phyloP scores from a whole-genome alignment of 2,329 filamentous ascomycete genomes.

The Cytospora piceicola region DNA sequence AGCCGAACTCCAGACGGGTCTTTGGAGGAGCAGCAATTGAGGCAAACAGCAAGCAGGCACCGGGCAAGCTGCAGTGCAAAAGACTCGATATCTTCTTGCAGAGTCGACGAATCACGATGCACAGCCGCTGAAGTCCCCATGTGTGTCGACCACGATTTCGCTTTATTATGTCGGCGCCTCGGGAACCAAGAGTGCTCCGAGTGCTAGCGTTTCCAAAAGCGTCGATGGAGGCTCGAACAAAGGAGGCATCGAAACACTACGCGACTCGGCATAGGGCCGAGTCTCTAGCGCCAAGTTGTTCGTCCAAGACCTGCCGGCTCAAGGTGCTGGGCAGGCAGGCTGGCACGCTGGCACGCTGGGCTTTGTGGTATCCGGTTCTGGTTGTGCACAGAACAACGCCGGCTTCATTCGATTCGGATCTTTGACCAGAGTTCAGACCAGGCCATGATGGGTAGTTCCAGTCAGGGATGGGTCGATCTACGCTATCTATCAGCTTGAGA shows the following conservation, averaged over 20 bases:
- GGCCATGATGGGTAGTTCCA: conserved; percentile 16
- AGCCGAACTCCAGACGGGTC: conserved; percentile 28
- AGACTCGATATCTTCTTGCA: neutral
- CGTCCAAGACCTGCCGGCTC: conserved; percentile 10
- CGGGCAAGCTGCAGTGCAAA: neutral
- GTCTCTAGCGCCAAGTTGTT: conserved; percentile 18
- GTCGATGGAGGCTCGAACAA: conserved; percentile 3
- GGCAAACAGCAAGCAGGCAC: conserved; percentile 15
- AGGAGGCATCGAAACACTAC: conserved; percentile 23
- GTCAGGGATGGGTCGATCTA: conserved; percentile 28
- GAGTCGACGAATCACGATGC: neutral
- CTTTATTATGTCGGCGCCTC: neutral
- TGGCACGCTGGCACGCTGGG: too few species aligned
- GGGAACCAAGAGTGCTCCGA: neutral
- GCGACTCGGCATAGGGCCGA: conserved; percentile 19
- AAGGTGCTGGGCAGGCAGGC: neutral
- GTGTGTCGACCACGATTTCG: conserved; percentile 6
- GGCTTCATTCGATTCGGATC: conserved; percentile 27
- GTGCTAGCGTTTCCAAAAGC: neutral
- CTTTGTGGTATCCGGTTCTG: neutral
- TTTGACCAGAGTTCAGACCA: conserved; percentile 20
- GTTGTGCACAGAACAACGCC: conserved; percentile 18
- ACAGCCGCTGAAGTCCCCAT: conserved; percentile 12
- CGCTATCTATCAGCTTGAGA: conserved; percentile 27
- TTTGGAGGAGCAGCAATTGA: conserved; percentile 2